phyloP scores from a whole-genome alignment of 148 eudicot genomes.

The Rhododendron henanense region DNA sequence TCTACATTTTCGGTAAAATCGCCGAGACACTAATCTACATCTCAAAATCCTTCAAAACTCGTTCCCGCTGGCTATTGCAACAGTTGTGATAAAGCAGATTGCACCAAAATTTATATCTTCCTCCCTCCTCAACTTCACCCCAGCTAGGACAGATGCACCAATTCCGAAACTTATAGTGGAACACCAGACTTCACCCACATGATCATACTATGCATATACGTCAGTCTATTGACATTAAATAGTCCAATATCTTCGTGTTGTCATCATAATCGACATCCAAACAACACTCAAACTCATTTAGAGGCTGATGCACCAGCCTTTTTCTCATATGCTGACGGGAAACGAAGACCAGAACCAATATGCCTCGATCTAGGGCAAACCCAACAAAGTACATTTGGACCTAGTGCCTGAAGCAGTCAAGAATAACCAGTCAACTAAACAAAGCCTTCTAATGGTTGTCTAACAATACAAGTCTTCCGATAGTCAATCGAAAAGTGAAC shows the following conservation, averaged over 20 bases:
- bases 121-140: not conserved
- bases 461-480: not conserved
- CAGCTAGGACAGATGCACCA: not conserved
- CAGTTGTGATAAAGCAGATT: not conserved
- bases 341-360: constrained; percentile 77
- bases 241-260: not conserved
- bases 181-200: not conserved
- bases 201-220: not conserved
- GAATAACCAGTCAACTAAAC: constrained; percentile 3
- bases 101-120: not conserved
- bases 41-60: constrained; percentile 8
- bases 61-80: not conserved
- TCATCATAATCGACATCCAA: not conserved
- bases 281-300: constrained; percentile 11
- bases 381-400: constrained; percentile 77
- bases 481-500: not conserved
- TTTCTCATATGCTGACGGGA: constrained; percentile 56
- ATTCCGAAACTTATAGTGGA: constrained; percentile 2
- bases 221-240: not conserved
- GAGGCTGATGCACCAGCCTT: constrained; percentile 18
- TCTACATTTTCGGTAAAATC: constrained; percentile 6
- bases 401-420: constrained; percentile 53
- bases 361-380: constrained; percentile 57
- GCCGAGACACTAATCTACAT: not conserved
- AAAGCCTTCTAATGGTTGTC: not conserved